Percentiles rank a stretch among this genome's conserved stretches.
Conservation (phyloP, 2,329 filamentous ascomycete genomes). For the Cladosporium sp. region DNA sequence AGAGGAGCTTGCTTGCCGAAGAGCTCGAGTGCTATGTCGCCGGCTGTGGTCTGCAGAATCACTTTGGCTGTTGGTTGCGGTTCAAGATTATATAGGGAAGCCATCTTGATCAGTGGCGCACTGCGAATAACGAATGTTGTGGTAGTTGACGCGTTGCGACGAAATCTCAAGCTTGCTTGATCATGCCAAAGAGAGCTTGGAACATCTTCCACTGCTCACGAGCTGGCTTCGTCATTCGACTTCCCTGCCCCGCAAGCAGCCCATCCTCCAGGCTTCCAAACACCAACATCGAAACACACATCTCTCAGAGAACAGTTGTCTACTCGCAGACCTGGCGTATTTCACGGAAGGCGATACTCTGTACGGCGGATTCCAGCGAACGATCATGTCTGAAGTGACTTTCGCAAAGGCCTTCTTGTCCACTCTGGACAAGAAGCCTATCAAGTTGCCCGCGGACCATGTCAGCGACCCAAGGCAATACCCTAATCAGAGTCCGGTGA, state of each 20-base stretch:
- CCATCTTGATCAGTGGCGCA: slow-evolving; percentile 56
- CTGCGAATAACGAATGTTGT: not conserved
- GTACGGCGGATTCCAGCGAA: slow-evolving; percentile 38
- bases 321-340: slow-evolving; percentile 10
- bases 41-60: slow-evolving; percentile 82
- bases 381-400: slow-evolving; percentile 71
- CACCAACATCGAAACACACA: not conserved
- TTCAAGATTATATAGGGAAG: slow-evolving; percentile 87
- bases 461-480: slow-evolving; percentile 80
- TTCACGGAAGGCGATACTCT: slow-evolving; percentile 18
- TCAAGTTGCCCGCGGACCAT: slow-evolving; percentile 84
- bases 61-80: slow-evolving; percentile 90
- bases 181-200: slow-evolving; percentile 1
- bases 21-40: slow-evolving; percentile 85
- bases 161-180: not conserved
- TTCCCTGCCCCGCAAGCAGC: not conserved
- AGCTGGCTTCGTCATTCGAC: not conserved
- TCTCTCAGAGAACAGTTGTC: not conserved
- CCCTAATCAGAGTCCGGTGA: slow-evolving; percentile 70
- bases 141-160: not conserved
- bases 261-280: not conserved
- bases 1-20: slow-evolving; percentile 93
- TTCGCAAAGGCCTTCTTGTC: slow-evolving; percentile 83
- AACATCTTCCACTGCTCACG: not conserved
- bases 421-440: slow-evolving; percentile 70